Conservation (phyloP, 2,329 filamentous ascomycete genomes). For the Hypoxylon rubiginosum region DNA sequence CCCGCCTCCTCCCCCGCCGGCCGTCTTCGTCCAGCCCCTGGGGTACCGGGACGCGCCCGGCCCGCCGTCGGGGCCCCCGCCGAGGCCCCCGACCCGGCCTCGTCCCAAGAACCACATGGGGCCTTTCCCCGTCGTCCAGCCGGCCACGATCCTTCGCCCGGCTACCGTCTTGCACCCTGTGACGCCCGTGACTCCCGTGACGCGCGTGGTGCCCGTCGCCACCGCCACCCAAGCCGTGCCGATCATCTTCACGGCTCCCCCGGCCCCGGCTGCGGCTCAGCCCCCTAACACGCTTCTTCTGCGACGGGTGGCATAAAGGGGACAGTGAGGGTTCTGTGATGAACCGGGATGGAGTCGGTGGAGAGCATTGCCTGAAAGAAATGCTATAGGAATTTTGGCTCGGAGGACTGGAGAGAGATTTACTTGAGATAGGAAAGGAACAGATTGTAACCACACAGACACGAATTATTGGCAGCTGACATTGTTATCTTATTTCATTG, state of each 20-base stretch:
- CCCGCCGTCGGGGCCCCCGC: conserved; percentile 22
- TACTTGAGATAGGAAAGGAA: not conserved
- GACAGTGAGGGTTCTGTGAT: not conserved
- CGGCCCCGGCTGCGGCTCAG: no score
- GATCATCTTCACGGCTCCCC: no score
- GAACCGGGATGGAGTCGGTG: not conserved
- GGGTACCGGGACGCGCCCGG: conserved; percentile 20
- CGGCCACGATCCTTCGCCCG: conserved; percentile 5
- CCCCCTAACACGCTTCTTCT: conserved; percentile 7
- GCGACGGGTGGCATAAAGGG: conserved; percentile 12
- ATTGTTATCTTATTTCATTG: no score
- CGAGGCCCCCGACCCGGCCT: conserved; percentile 13
- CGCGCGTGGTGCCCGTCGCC: not conserved
- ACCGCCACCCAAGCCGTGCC: not conserved
- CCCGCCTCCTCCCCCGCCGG: conserved; percentile 15
- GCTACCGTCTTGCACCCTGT: conserved; percentile 12
- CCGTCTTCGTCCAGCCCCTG: not conserved
- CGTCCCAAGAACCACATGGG: not conserved
- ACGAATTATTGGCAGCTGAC: not conserved
- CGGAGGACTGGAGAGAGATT: not conserved
- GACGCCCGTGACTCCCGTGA: not conserved
- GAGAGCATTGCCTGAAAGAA: not conserved
- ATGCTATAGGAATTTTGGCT: not conserved
- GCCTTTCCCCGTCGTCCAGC: conserved; percentile 1
- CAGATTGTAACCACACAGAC: not conserved